Base-by-base conservation (phyloP, 805 yeast species). In the Starmerella stellata region DNA sequence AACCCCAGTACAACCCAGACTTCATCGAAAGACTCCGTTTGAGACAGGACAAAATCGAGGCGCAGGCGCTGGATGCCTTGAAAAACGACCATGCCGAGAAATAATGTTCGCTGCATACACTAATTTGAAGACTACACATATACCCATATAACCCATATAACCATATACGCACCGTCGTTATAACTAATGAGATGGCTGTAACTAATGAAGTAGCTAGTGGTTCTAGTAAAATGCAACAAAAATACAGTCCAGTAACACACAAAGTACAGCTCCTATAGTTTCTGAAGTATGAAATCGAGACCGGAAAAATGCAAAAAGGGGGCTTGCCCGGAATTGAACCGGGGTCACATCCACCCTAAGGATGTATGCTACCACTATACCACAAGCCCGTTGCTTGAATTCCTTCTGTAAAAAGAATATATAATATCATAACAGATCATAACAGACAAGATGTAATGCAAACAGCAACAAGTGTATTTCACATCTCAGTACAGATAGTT, bases 281-380 rank as follows among this genome's bases (percentile, higher is more conserved):
- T n/a, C n/a, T n/a, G n/a, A n/a, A 21, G 15, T n/a, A 11, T 5
- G 25, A 34, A 8, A 15, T 21, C 13, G 7, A 15, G 5, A 9
- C 9, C 23, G 7, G 4, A 23, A 5, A 34, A 21, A 21, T 4
- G 20, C 21, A 20, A 34, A 5, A 5, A 21, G 34, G 48, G n/a
- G 48, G 47, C 37, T 44, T 40, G 48, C 48, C 48, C 47, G 48
- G 48, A 45, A 44, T 45, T 44, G 48, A 45, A 45, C 48, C 48
- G 48, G 48, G 48, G 47, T 44, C 48, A 44, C 48, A 41, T 44
- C 47, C 44, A 45, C 48, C 48, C 48, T 44, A 45, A 45, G 44
- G 47, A 44, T 41, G 48, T 44, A 45, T 45, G 42, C 47, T 45
- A 41, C 48, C 48, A 44, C 48, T 45, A 45, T 44, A 45, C 48